Evolutionary conservation across 768 basidiomycete species (phyloP).

Genomic region (Podaxis sp.): DNA sequence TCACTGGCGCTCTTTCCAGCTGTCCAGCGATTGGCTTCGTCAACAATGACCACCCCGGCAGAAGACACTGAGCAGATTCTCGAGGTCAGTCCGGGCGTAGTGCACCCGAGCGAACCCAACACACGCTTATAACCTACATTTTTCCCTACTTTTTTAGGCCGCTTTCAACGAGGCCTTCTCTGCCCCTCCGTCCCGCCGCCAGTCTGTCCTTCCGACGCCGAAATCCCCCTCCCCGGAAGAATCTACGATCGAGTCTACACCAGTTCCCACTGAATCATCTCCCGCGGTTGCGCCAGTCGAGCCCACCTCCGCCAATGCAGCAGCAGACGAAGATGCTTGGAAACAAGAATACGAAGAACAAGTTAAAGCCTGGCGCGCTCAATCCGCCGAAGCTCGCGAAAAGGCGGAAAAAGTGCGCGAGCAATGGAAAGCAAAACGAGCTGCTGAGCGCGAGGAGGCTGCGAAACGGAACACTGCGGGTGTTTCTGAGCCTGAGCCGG

Average conservation of each 20-base stretch:
- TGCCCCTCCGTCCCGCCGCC: slow-evolving; percentile 24
- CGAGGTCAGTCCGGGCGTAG: neutral
- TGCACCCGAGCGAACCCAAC: neutral
- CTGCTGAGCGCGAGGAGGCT: slow-evolving; percentile 31
- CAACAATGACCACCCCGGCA: neutral
- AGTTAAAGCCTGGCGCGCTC: slow-evolving; percentile 64
- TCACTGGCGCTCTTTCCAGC: neutral
- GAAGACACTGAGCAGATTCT: slow-evolving; percentile 8
- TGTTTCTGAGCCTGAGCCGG: slow-evolving; percentile 6
- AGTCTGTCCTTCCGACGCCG: slow-evolving; percentile 16
- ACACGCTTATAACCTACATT: neutral
- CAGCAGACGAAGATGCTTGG: slow-evolving; percentile 45
- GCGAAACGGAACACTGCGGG: slow-evolving; percentile 22
- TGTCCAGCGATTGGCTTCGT: neutral
- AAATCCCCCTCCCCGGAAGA: neutral
- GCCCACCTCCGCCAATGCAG: slow-evolving; percentile 13
- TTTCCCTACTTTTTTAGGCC: slow-evolving; percentile 14
- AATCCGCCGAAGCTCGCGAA: slow-evolving; percentile 65
- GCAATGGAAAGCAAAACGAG: slow-evolving; percentile 65
- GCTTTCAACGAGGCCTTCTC: slow-evolving; percentile 27
- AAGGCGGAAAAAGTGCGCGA: slow-evolving; percentile 73
- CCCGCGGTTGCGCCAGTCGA: slow-evolving; percentile 4
- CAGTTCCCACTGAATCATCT: neutral
- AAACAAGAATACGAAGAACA: slow-evolving; percentile 67
- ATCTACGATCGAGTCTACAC: neutral